phyloP scores from a whole-genome alignment of 2,329 filamentous ascomycete species.

The Dothistroma septosporum region DNA sequence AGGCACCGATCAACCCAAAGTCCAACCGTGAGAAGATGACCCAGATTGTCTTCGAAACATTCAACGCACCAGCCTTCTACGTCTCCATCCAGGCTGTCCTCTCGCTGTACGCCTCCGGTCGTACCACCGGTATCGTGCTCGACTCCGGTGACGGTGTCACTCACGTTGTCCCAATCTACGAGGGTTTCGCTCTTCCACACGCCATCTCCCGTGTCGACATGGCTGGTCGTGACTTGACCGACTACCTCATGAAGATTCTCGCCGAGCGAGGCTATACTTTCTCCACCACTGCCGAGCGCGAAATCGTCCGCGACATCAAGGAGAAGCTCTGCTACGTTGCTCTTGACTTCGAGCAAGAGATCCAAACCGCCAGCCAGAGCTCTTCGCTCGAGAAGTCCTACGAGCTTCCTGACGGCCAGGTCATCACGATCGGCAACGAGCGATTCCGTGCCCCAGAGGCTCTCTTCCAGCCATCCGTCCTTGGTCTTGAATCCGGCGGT shows the following conservation, averaged over 20 bases:
- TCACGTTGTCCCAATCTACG: conserved; percentile 99
- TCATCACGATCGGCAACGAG: conserved; percentile 99
- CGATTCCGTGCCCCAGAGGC: conserved; percentile 99
- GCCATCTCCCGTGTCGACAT: conserved; percentile 99
- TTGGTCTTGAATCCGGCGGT: conserved; percentile 97
- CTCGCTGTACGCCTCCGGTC: conserved; percentile 98
- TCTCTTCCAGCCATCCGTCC: conserved; percentile 97
- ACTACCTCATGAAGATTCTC: conserved; percentile 99
- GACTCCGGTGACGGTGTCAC: conserved; percentile 99
- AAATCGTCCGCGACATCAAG: conserved; percentile 99
- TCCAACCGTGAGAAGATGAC: conserved; percentile 99
- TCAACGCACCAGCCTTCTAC: conserved; percentile 99
- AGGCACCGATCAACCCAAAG: conserved; percentile 99
- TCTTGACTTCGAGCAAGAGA: conserved; percentile 99
- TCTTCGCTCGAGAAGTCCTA: conserved; percentile 99
- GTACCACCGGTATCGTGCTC: conserved; percentile 99
- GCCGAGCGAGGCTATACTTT: conserved; percentile 99
- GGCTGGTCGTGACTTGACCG: conserved; percentile 99
- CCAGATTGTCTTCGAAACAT: conserved; percentile 99
- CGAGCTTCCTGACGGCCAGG: conserved; percentile 98
- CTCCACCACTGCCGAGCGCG: conserved; percentile 99
- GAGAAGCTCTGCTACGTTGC: conserved; percentile 99
- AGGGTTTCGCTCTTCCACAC: conserved; percentile 99
- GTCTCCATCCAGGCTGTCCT: conserved; percentile 99
- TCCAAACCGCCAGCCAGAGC: conserved; percentile 98